Percentiles rank a stretch among this genome's conserved stretches.
phyloP scores from a whole-genome alignment of 2,329 filamentous ascomycete genomes.

The Talaromyces sp. region DNA sequence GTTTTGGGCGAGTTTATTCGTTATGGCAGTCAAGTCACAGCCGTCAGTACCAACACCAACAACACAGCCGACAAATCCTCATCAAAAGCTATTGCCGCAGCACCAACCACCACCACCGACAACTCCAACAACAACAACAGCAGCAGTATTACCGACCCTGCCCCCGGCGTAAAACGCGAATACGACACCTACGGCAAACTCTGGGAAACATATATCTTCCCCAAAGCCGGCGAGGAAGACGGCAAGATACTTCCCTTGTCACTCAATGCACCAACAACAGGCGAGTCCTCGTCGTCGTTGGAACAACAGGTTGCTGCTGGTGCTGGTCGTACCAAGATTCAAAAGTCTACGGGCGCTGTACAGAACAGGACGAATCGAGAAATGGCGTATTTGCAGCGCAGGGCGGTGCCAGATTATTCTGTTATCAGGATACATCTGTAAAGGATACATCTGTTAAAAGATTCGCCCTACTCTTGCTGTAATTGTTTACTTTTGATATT shows the following conservation, averaged over 20 bases:
- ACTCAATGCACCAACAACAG: constrained; percentile 51
- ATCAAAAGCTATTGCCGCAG: constrained; percentile 10
- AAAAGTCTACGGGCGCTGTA: constrained; percentile 66
- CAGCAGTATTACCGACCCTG: not conserved
- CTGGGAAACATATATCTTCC: constrained; percentile 17
- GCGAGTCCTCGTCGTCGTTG: constrained; percentile 27
- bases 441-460: constrained; percentile 19
- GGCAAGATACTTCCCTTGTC: constrained; percentile 65
- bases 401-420: constrained; percentile 76
- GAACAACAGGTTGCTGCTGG: too few species aligned
- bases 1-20: constrained; percentile 44
- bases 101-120: constrained; percentile 25
- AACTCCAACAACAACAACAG: constrained; percentile 24
- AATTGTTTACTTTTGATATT: not conserved
- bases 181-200: constrained; percentile 11
- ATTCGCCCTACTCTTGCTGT: too few species aligned
- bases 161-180: constrained; percentile 10
- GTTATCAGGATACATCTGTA: constrained; percentile 71
- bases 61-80: not conserved
- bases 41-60: not conserved
- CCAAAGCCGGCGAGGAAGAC: constrained; percentile 26
- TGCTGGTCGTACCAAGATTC: constrained; percentile 40
- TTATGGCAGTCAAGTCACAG: constrained; percentile 21
- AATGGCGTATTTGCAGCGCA: constrained; percentile 71
- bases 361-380: constrained; percentile 66